Conservation (phyloP, 2,329 filamentous ascomycete genomes). For the Escovopsis weberi region DNA sequence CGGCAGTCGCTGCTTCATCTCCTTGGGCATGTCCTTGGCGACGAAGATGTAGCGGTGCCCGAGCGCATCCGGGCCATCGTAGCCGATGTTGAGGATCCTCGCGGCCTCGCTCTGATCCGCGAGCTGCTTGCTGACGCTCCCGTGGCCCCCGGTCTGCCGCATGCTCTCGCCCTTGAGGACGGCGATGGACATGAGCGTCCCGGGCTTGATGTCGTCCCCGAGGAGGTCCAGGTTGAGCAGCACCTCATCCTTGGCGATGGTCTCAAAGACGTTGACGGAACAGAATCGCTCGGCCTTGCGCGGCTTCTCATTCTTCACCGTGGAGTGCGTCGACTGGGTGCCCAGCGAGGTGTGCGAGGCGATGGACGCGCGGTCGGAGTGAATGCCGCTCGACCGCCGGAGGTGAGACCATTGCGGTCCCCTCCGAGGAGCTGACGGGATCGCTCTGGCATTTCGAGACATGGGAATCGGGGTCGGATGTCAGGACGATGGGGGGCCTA, state of each 20-base stretch:
- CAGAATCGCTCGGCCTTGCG: conserved; percentile 31
- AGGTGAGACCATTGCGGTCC: conserved; percentile 37
- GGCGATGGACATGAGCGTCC: conserved; percentile 59
- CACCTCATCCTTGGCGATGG: conserved; percentile 63
- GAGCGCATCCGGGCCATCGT: conserved; percentile 12
- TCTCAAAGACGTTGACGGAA: conserved; percentile 51
- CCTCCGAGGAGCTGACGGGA: conserved; percentile 29
- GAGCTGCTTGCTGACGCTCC: conserved; percentile 18
- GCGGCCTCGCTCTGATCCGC: conserved; percentile 14
- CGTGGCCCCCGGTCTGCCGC: conserved; percentile 18
- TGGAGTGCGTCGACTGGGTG: conserved; percentile 36
- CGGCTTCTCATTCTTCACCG: conserved; percentile 21
- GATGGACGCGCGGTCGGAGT: conserved; percentile 27
- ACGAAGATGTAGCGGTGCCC: conserved; percentile 50
- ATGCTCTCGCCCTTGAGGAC: conserved; percentile 38
- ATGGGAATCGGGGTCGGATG: conserved; percentile 14
- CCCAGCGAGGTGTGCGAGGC: conserved; percentile 29
- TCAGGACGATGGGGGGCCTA: background rate
- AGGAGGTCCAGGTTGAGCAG: conserved; percentile 63
- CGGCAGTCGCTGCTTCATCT: conserved; percentile 49
- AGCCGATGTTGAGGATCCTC: conserved; percentile 8
- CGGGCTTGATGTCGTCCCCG: conserved; percentile 45
- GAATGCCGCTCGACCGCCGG: conserved; percentile 32
- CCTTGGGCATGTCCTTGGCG: conserved; percentile 55
- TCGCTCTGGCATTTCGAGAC: conserved; percentile 26